phyloP scores from a whole-genome alignment of 2,329 filamentous ascomycete genomes.

The Scorias spongiosa region DNA sequence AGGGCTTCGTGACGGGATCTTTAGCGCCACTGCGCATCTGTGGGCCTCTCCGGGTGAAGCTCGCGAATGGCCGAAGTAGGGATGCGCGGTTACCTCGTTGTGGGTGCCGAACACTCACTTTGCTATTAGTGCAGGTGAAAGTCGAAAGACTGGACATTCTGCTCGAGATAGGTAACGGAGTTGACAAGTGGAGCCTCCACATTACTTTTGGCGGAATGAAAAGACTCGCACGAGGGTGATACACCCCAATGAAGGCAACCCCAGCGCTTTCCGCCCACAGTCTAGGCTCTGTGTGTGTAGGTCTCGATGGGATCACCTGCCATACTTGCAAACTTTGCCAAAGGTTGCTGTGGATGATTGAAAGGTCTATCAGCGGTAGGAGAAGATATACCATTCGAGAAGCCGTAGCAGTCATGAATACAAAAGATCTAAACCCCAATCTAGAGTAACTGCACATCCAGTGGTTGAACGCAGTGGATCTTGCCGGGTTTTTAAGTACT shows the following conservation, averaged over 20 bases:
- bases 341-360: conserved; percentile 62
- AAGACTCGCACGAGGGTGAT: conserved; percentile 1
- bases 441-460: not conserved
- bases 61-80: conserved; percentile 2
- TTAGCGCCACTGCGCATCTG: conserved; percentile 9
- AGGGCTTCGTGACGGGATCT: not conserved
- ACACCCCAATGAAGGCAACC: not conserved
- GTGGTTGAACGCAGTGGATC: not conserved
- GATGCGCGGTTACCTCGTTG: conserved; percentile 1
- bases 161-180: conserved; percentile 56
- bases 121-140: conserved; percentile 13
- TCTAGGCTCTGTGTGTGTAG: conserved; percentile 1
- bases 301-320: conserved; percentile 19
- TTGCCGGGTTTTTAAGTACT: not conserved
- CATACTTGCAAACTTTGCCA: conserved; percentile 40
- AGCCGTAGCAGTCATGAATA: conserved; percentile 44
- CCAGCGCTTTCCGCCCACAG: not conserved
- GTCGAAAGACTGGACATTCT: no score
- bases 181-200: conserved; percentile 61
- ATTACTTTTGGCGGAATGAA: conserved; percentile 30
- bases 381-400: conserved; percentile 62
- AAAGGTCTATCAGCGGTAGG: conserved; percentile 58
- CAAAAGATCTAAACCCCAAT: conserved; percentile 7
- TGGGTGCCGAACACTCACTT: conserved; percentile 1
- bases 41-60: conserved; percentile 6